A percentile compares a stretch with the other conserved stretches of the same genome.
These are phyloP conservation scores for Pseudogymnoascus sp. DNA, from an alignment of 2,329 filamentous ascomycete genomes.

Conservation along the genomic window DNA sequence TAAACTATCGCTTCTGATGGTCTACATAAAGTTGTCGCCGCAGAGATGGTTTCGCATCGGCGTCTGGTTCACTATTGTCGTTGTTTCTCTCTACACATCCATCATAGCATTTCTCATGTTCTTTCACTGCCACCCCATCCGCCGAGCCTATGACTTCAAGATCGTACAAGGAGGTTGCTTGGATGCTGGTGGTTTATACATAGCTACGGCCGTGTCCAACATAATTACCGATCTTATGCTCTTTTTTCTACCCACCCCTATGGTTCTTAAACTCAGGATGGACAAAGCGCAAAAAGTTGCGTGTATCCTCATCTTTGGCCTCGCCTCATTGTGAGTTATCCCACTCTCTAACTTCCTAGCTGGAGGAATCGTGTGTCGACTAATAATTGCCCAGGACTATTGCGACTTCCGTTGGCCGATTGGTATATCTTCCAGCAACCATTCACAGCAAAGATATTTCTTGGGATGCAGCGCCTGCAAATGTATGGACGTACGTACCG, in stretches of 20 bases:
- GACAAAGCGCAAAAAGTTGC: constrained; percentile 39
- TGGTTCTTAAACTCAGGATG: constrained; percentile 38
- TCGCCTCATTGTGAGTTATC: constrained; percentile 35
- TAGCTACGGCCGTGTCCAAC: constrained; percentile 40
- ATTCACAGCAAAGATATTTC: constrained; percentile 23
- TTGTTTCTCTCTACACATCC: constrained; percentile 28
- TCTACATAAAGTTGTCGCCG: constrained; percentile 33
- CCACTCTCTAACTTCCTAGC: background rate
- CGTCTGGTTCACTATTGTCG: constrained; percentile 25
- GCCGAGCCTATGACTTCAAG: constrained; percentile 28
- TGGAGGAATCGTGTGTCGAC: background rate
- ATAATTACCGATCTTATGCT: constrained; percentile 40
- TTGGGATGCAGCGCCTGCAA: constrained; percentile 26
- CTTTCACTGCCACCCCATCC: constrained; percentile 32
- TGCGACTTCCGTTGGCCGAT: constrained; percentile 28
- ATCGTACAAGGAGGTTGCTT: constrained; percentile 33
- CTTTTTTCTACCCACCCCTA: constrained; percentile 38
- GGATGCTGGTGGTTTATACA: constrained; percentile 38
- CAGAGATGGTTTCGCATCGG: constrained; percentile 28
- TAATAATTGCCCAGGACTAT: constrained; percentile 25
- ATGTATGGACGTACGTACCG: constrained; percentile 25
- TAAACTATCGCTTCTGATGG: constrained; percentile 33
- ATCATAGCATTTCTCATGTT: constrained; percentile 30
- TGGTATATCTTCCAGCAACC: constrained; percentile 24
- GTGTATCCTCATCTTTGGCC: constrained; percentile 35